Conservation (phyloP, 345 rosid species). For the Eutrema japonicum region DNA sequence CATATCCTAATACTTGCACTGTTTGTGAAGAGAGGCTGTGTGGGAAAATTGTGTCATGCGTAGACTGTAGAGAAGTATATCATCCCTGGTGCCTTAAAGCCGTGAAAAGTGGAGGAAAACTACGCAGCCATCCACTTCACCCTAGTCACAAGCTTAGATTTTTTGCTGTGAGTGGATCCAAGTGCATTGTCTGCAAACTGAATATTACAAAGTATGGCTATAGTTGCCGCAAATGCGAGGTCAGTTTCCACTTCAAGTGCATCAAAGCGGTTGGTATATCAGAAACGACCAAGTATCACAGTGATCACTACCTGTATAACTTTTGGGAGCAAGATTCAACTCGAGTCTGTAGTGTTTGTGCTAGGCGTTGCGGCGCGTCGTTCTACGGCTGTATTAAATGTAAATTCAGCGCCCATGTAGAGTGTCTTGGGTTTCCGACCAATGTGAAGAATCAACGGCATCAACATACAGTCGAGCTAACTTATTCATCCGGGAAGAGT, state of each 20-base stretch:
- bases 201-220: slow-evolving; percentile 4
- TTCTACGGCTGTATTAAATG: neutral
- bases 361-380: neutral
- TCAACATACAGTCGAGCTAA: slow-evolving; percentile 5
- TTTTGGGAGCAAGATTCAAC: neutral
- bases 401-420: neutral
- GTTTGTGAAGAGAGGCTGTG: slow-evolving; percentile 10
- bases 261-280: neutral
- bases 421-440: slow-evolving; percentile 4
- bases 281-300: neutral
- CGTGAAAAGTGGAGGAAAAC: too few species aligned
- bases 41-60: neutral
- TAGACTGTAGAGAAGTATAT: neutral
- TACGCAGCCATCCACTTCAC: slow-evolving; percentile 16
- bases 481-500: neutral
- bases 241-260: slow-evolving; percentile 4
- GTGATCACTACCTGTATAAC: neutral
- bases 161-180: neutral
- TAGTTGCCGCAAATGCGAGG: neutral
- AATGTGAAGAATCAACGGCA: slow-evolving; percentile 1
- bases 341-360: slow-evolving; percentile 1
- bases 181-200: slow-evolving; percentile 14
- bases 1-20: neutral
- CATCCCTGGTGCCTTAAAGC: neutral
- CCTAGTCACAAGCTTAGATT: neutral